These are phyloP conservation scores for Aureobasidium mangrovei DNA, from an alignment of 2,329 filamentous ascomycete species.

Conservation along the genomic window DNA sequence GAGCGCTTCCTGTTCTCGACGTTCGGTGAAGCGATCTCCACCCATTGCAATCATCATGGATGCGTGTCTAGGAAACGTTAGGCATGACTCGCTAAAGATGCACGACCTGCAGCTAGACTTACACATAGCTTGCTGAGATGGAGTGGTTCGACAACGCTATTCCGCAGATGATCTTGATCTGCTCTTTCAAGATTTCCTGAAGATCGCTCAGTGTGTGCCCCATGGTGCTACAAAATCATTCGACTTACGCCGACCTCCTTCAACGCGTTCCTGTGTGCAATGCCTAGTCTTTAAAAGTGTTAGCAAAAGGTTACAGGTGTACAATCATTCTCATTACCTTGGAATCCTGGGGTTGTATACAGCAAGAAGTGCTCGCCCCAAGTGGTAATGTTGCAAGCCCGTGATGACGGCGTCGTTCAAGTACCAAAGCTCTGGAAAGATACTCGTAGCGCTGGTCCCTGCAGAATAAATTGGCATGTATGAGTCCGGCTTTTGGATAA, in stretches of 20 bases:
- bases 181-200: conserved; percentile 20
- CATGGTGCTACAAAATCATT: background rate
- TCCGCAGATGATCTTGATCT: conserved; percentile 47
- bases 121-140: conserved; percentile 45
- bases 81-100: background rate
- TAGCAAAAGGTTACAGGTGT: conserved; percentile 34
- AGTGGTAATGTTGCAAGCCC: conserved; percentile 51
- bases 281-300: conserved; percentile 30
- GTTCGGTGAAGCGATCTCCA: conserved; percentile 43
- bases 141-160: conserved; percentile 46
- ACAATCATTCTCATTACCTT: conserved; percentile 36
- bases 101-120: background rate
- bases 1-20: conserved; percentile 40
- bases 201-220: background rate
- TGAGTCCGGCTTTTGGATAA: conserved; percentile 38
- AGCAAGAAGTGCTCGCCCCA: conserved; percentile 49
- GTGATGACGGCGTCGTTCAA: conserved; percentile 47
- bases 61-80: conserved; percentile 16
- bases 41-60: conserved; percentile 27
- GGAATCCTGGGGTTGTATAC: conserved; percentile 49
- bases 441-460: conserved; percentile 31
- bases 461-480: conserved; percentile 48
- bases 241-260: background rate
- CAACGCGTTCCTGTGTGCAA: background rate
- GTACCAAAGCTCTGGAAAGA: conserved; percentile 53